phyloP scores from a whole-genome alignment of 345 rosid species.

The Syzygium jambos region DNA sequence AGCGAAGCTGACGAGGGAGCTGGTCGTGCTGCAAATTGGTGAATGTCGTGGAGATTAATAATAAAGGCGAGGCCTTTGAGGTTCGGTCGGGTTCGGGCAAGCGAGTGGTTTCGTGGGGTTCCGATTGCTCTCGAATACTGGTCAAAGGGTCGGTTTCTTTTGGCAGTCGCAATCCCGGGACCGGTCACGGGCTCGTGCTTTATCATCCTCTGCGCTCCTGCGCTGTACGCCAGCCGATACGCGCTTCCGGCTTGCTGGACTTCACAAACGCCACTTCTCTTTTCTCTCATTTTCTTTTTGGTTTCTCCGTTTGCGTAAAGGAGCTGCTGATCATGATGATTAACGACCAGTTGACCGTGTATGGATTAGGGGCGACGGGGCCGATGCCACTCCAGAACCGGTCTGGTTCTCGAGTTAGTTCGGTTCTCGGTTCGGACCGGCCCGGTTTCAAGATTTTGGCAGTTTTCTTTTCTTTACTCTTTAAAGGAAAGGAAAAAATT shows the following conservation, averaged over 20 bases:
- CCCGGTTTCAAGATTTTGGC: accelerated
- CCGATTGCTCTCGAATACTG: neutral
- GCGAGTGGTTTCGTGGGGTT: neutral
- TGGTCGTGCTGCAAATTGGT: neutral
- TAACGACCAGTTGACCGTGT: neutral
- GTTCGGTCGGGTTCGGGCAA: neutral
- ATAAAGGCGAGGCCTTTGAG: neutral
- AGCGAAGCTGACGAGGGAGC: neutral
- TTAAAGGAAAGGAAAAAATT: too few species aligned
- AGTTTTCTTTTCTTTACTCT: too few species aligned
- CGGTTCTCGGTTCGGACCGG: neutral
- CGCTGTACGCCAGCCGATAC: neutral
- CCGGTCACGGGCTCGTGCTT: neutral
- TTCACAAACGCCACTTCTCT: neutral
- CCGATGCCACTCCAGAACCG: accelerated
- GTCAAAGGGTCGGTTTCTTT: neutral
- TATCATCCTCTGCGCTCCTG: neutral
- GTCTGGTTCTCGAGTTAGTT: too few species aligned
- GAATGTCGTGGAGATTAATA: neutral
- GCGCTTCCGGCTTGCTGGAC: neutral
- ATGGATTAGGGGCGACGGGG: accelerated
- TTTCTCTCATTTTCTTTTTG: neutral
- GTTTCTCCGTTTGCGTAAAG: neutral
- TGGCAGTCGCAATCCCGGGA: too few species aligned
- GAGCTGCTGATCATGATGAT: neutral